phyloP scores from a whole-genome alignment of 441 rosid species.

The Populus tomentosa region DNA sequence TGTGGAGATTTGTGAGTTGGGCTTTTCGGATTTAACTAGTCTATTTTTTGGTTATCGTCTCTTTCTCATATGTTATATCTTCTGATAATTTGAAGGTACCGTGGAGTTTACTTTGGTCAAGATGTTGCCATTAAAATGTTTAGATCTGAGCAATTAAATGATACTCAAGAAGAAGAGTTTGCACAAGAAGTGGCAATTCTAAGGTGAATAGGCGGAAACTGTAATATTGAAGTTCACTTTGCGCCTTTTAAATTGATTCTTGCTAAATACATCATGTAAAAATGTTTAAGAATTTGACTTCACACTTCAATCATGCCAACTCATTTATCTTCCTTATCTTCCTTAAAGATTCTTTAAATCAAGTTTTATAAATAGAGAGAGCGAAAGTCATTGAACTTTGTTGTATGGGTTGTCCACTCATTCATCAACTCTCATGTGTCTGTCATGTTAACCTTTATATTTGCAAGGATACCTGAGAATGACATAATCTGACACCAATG shows the following conservation, averaged over 20 bases:
- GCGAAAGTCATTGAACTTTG: background rate
- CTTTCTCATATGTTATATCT: conserved; percentile 14
- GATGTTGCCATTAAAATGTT: conserved; percentile 75
- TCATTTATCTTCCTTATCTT: background rate
- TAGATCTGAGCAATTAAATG: conserved; percentile 57
- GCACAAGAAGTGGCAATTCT: conserved; percentile 72
- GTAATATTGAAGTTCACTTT: background rate
- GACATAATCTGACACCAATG: background rate
- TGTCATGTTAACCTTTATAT: background rate
- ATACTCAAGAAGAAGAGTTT: conserved; percentile 53
- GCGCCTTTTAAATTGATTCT: background rate
- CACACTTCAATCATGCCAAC: background rate
- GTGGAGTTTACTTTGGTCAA: conserved; percentile 61
- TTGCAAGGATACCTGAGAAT: background rate
- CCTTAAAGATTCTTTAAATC: background rate
- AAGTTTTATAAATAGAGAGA: background rate
- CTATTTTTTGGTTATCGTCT: conserved; percentile 7
- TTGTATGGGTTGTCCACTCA: background rate
- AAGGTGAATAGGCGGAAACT: conserved; percentile 33
- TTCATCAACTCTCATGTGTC: background rate
- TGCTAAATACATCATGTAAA: background rate
- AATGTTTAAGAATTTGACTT: background rate
- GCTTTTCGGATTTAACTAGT: conserved; percentile 11
- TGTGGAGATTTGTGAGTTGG: conserved; percentile 71
- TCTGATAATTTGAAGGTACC: conserved; percentile 41